Percentiles rank a stretch among this genome's conserved stretches.
Conservation (phyloP, 495 filamentous ascomycete species). For the Penicillium bialowiezense region DNA sequence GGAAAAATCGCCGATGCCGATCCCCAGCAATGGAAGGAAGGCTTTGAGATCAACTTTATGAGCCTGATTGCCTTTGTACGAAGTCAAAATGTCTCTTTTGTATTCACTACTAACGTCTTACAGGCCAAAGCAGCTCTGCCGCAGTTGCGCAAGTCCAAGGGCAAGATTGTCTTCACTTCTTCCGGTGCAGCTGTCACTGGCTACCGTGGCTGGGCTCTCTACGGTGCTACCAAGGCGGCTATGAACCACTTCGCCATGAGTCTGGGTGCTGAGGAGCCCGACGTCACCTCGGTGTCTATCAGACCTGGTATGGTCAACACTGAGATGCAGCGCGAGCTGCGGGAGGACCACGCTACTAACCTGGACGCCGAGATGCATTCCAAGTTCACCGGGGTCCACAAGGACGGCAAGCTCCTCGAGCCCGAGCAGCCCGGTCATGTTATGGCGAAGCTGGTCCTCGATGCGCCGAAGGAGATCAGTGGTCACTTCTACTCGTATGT, state of each 20-base stretch:
- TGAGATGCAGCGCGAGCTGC: slow-evolving; percentile 83
- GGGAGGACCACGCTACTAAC: slow-evolving; percentile 61
- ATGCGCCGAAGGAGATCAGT: slow-evolving; percentile 61
- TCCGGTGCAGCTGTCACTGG: slow-evolving; percentile 68
- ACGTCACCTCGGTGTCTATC: slow-evolving; percentile 67
- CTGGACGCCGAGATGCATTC: slow-evolving; percentile 65
- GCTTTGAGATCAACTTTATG: slow-evolving; percentile 82
- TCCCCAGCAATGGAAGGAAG: slow-evolving; percentile 67
- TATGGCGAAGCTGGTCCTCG: slow-evolving; percentile 72
- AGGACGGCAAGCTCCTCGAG: slow-evolving; percentile 65
- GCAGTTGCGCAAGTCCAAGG: slow-evolving; percentile 64
- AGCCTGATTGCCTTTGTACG: slow-evolving; percentile 74
- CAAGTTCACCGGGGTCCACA: slow-evolving; percentile 68
- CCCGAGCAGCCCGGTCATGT: slow-evolving; percentile 85
- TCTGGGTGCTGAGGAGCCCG: slow-evolving; percentile 74
- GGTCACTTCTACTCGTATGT: slow-evolving; percentile 74
- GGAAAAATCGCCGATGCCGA: slow-evolving; percentile 62
- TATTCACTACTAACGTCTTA: slow-evolving; percentile 11
- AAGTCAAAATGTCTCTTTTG: slow-evolving; percentile 3
- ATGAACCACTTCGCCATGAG: slow-evolving; percentile 77
- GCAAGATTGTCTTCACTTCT: slow-evolving; percentile 70
- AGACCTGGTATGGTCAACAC: slow-evolving; percentile 88
- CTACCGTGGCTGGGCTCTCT: slow-evolving; percentile 74
- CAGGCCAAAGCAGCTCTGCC: slow-evolving; percentile 75
- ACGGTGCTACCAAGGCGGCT: slow-evolving; percentile 85